Evolutionary conservation across 2,329 filamentous ascomycete species (phyloP).

Genomic region (Alternaria atra): DNA sequence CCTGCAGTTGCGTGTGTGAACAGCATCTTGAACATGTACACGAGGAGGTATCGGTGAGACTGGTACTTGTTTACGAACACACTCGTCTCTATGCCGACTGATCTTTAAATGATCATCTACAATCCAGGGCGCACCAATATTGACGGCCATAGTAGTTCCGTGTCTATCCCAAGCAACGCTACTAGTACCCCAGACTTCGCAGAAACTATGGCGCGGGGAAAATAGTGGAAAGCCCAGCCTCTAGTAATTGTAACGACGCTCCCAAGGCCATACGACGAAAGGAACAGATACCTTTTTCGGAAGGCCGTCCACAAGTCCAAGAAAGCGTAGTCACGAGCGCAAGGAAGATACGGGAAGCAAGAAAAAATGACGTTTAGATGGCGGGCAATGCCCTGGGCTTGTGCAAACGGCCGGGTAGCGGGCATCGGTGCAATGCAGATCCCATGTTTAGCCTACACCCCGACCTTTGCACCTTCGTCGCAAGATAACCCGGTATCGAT

Average conservation of each 20-base stretch:
- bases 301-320: conserved; percentile 2
- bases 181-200: background rate
- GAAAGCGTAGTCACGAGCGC: background rate
- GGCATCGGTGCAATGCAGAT: conserved; percentile 41
- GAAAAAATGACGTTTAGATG: background rate
- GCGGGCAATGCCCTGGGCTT: conserved; percentile 12
- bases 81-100: background rate
- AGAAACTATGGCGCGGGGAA: background rate
- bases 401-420: conserved; percentile 17
- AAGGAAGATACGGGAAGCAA: background rate
- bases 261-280: background rate
- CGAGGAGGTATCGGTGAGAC: background rate
- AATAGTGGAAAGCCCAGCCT: background rate
- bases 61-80: no score
- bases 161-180: background rate
- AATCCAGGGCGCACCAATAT: background rate
- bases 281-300: conserved; percentile 7
- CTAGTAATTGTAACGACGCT: no score
- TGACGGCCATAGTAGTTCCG: background rate
- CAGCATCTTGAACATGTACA: background rate
- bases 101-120: background rate
- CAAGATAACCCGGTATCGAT: conserved; percentile 35
- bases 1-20: background rate
- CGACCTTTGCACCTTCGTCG: conserved; percentile 12
- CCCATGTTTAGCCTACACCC: conserved; percentile 25